These are phyloP conservation scores for Aspergillus versicolor DNA, from an alignment of 2,329 filamentous ascomycete species.

Conservation along the genomic window DNA sequence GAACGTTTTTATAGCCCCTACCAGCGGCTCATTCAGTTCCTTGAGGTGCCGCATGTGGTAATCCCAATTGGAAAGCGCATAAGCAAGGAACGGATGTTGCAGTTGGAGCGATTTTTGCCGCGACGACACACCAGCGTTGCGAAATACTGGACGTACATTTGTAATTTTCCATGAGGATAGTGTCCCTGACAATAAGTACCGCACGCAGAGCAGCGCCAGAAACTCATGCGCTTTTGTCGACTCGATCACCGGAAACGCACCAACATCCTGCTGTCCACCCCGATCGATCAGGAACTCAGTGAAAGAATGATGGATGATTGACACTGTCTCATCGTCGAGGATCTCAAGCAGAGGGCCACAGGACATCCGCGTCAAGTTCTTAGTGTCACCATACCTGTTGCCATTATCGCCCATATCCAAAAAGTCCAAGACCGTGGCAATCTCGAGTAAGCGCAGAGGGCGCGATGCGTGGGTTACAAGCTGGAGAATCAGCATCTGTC, in stretches of 20 bases:
- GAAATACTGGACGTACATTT: neutral
- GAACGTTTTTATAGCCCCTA: neutral
- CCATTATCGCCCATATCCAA: conserved; percentile 8
- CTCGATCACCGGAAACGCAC: neutral
- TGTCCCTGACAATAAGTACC: neutral
- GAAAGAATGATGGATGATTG: conserved; percentile 50
- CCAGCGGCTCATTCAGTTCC: neutral
- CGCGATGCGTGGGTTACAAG: conserved; percentile 45
- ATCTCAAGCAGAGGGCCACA: conserved; percentile 47
- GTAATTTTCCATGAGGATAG: neutral
- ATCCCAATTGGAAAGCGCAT: neutral
- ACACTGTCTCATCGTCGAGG: conserved; percentile 46
- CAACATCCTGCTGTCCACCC: neutral
- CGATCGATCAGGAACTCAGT: conserved; percentile 46
- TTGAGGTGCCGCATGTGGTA: neutral
- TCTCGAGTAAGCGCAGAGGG: conserved; percentile 46
- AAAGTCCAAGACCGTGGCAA: conserved; percentile 30
- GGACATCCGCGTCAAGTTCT: conserved; percentile 35
- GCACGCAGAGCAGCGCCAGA: neutral
- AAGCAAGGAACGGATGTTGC: neutral
- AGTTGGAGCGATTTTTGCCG: neutral
- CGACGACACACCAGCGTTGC: neutral
- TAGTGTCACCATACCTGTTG: conserved; percentile 23
- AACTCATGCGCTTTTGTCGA: neutral
- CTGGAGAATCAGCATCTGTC: conserved; percentile 43